Conservation (phyloP, 106 monocot genomes). For the Alisma plantagoaquatica region DNA sequence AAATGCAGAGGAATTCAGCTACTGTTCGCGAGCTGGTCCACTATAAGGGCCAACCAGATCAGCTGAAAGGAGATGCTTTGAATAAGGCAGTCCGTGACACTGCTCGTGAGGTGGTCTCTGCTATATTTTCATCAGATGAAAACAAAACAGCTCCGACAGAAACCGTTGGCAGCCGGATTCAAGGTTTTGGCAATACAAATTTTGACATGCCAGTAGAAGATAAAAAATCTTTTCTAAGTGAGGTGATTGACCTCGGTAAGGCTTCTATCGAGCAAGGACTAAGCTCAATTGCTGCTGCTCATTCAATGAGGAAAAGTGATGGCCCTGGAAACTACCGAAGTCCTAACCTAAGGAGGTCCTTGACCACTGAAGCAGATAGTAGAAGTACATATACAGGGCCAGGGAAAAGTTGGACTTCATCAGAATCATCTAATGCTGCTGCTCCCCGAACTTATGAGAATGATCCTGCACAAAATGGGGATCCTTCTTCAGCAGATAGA, state of each 20-base stretch:
- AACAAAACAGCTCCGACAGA: conserved; percentile 42
- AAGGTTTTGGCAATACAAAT: conserved; percentile 97
- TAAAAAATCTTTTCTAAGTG: conserved; percentile 94
- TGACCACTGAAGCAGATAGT: conserved; percentile 58
- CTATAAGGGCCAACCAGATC: conserved; percentile 85
- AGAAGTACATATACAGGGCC: conserved; percentile 41
- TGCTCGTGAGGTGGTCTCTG: conserved; percentile 74
- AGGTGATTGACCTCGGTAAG: conserved; percentile 81
- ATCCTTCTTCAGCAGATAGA: conserved; percentile 28
- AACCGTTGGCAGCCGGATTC: conserved; percentile 56
- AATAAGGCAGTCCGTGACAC: conserved; percentile 95
- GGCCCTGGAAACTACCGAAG: conserved; percentile 71
- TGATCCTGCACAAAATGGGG: conserved; percentile 24
- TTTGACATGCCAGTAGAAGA: conserved; percentile 58
- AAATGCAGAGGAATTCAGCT: conserved; percentile 89
- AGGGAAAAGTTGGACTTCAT: conserved; percentile 42
- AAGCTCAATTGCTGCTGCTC: conserved; percentile 62
- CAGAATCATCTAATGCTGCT: conserved; percentile 22
- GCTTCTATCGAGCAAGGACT: conserved; percentile 74
- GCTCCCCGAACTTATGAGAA: conserved; percentile 38
- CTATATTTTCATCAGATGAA: conserved; percentile 66
- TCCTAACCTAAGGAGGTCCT: conserved; percentile 71
- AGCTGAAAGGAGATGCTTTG: conserved; percentile 88
- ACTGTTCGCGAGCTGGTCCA: conserved; percentile 68
- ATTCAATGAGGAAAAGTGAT: conserved; percentile 68